Evolutionary conservation across 768 basidiomycete species (phyloP), one percentile per base, ranked within the genome.

Genomic region (Panellus pusillus): DNA sequence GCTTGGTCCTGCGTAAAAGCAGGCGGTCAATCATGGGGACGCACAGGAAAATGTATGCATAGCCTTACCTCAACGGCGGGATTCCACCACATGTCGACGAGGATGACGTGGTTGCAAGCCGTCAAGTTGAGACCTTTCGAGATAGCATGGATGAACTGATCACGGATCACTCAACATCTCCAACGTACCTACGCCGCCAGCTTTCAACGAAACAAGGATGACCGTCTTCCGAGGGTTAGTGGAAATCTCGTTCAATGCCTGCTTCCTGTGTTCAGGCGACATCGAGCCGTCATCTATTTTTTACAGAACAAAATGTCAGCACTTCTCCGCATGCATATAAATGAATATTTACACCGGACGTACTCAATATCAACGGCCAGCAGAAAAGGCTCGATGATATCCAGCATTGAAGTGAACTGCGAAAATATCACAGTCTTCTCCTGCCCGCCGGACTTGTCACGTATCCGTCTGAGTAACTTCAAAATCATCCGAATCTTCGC

Each of bases 381-480:
- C 66, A 99, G 73, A 73, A 97, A 97, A 0, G 87, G 88, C 69
- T 95, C 83, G 45, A 97, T 79, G 53, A 98, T 65, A 67, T 95
- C 84, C 57, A 99, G 73, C 88, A 91, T 84, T 46, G 81, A 76
- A 1, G 95, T 98, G 59, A 91, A 92, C 64, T 97, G 95, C 0
- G 91, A 94, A 67, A 98, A 98, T 24, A 99, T 86, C 58, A 98
- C 98, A 0, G 94, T 95, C 79, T 98, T 99, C 66, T 97, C 92
- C 57, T 72, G 69, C 12, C 75, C 66, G 15, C 79, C 70, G 9
- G 82, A 77, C 47, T 79, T 74, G 46, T 75, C 70, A 12, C 84
- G 79, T 47, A 93, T 83, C 13, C 82, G 77, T 14, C 72, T 62
- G 29, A 99, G 73, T 9, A 98, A 68, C 61, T 86, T 77, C 37